These are phyloP conservation scores for Saposhnikovia divaricata DNA, from an alignment of 129 eudicot genomes.

Conservation along the genomic window DNA sequence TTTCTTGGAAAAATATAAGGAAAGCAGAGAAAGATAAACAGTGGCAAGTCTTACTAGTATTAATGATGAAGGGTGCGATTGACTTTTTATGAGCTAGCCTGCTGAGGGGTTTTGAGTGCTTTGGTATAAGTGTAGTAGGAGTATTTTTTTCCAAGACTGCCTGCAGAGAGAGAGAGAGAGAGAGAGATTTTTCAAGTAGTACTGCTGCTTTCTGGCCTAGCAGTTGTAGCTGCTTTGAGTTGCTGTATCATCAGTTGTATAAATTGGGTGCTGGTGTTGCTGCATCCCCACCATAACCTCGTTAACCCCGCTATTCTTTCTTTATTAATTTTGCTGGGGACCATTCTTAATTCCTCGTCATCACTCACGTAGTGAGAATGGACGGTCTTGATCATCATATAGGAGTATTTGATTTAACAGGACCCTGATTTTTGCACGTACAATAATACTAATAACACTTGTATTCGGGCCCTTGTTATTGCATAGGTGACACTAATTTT, in stretches of 20 bases:
- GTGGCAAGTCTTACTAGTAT: neutral
- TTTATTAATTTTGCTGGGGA: slow-evolving; percentile 15
- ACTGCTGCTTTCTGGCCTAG: neutral
- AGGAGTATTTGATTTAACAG: neutral
- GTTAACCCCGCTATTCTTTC: slow-evolving; percentile 13
- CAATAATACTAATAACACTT: neutral
- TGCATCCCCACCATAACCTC: slow-evolving; percentile 17
- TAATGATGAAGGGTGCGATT: neutral
- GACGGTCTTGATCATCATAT: slow-evolving; percentile 22
- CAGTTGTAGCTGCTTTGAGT: neutral
- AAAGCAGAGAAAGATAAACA: neutral
- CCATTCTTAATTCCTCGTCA: slow-evolving; percentile 12
- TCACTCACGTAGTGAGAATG: slow-evolving; percentile 11
- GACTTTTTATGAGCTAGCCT: neutral
- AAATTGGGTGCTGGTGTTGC: slow-evolving; percentile 5
- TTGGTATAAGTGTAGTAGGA: neutral
- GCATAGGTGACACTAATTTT: too few species aligned
- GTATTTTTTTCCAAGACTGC: neutral
- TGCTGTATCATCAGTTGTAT: neutral
- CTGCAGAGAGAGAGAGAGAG: slow-evolving; percentile 22
- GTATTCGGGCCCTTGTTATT: too few species aligned
- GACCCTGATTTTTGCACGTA: neutral
- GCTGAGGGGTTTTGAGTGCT: slow-evolving; percentile 42
- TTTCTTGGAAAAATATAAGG: neutral
- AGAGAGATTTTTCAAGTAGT: neutral